These are phyloP conservation scores for Didymella glomerata DNA, from an alignment of 2,329 filamentous ascomycete species.

Conservation along the genomic window DNA sequence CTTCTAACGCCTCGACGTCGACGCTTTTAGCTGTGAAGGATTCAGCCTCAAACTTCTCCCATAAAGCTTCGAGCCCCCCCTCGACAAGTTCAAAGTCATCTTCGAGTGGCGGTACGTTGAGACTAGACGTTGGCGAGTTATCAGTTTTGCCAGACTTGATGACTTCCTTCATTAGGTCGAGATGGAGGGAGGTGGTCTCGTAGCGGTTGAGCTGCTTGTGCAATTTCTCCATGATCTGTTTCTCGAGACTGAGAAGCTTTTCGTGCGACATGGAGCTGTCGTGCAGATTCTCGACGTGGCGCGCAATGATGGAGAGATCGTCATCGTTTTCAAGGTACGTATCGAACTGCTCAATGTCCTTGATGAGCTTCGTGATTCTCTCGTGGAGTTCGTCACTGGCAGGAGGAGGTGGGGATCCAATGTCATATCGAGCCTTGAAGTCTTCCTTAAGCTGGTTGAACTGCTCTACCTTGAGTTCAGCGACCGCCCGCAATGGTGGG, in stretches of 20 bases:
- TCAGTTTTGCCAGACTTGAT: slow-evolving; percentile 43
- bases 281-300: slow-evolving; percentile 61
- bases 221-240: slow-evolving; percentile 58
- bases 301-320: slow-evolving; percentile 57
- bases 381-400: slow-evolving; percentile 41
- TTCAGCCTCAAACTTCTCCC: slow-evolving; percentile 49
- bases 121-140: slow-evolving; percentile 19
- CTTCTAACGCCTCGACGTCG: slow-evolving; percentile 30
- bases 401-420: slow-evolving; percentile 11
- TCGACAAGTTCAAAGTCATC: slow-evolving; percentile 60
- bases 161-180: slow-evolving; percentile 56
- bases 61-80: slow-evolving; percentile 63
- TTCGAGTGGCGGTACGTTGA: slow-evolving; percentile 38
- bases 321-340: slow-evolving; percentile 43
- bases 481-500: slow-evolving; percentile 32
- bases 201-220: slow-evolving; percentile 62
- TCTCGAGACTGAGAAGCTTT: slow-evolving; percentile 59
- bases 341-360: slow-evolving; percentile 49
- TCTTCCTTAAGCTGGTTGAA: slow-evolving; percentile 61
- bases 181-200: slow-evolving; percentile 65
- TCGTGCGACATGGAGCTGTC: slow-evolving; percentile 62
- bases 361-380: slow-evolving; percentile 48
- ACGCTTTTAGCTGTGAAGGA: slow-evolving; percentile 29
- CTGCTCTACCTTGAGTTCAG: slow-evolving; percentile 61
- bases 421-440: slow-evolving; percentile 59